A percentile compares a stretch with the other conserved stretches of the same genome.
Evolutionary conservation across 106 monocot species (phyloP).

Genomic region (Apostasia shenzhenica): DNA sequence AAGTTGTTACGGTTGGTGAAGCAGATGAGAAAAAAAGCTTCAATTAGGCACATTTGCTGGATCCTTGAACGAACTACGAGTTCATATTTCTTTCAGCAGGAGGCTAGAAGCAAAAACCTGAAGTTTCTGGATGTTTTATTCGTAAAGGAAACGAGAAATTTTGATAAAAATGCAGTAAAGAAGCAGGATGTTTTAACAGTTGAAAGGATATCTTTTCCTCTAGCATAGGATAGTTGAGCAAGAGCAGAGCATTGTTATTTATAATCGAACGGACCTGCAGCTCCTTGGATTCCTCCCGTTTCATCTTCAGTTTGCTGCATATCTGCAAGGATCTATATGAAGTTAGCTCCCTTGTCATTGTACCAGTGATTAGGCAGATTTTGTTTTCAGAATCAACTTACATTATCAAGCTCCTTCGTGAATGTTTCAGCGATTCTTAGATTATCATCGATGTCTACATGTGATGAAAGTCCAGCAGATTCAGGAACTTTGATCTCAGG

Average conservation of each 20-base stretch:
- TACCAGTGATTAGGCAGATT: neutral
- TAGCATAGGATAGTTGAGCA: constrained; percentile 68
- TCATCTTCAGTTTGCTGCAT: constrained; percentile 68
- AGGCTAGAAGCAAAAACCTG: constrained; percentile 39
- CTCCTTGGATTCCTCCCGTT: constrained; percentile 87
- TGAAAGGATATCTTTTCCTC: constrained; percentile 97
- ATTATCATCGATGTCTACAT: constrained; percentile 50
- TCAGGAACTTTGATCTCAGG: constrained; percentile 9
- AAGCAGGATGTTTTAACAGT: neutral
- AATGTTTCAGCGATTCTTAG: constrained; percentile 62
- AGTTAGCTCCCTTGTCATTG: neutral
- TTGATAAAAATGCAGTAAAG: constrained; percentile 1
- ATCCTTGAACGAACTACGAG: too few species aligned
- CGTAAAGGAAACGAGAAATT: constrained; percentile 19
- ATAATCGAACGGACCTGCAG: constrained; percentile 68
- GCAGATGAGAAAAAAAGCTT: too few species aligned
- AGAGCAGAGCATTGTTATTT: constrained; percentile 64
- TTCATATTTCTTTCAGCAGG: constrained; percentile 28
- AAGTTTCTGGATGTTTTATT: constrained; percentile 38
- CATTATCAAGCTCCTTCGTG: constrained; percentile 80
- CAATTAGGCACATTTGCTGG: too few species aligned
- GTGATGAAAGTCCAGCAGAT: constrained; percentile 32
- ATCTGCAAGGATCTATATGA: constrained; percentile 31
- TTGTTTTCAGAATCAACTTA: constrained; percentile 22
- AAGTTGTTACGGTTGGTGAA: too few species aligned